Conservation (phyloP, 352 stramenopile genomes). For the Peronospora tabacina region DNA sequence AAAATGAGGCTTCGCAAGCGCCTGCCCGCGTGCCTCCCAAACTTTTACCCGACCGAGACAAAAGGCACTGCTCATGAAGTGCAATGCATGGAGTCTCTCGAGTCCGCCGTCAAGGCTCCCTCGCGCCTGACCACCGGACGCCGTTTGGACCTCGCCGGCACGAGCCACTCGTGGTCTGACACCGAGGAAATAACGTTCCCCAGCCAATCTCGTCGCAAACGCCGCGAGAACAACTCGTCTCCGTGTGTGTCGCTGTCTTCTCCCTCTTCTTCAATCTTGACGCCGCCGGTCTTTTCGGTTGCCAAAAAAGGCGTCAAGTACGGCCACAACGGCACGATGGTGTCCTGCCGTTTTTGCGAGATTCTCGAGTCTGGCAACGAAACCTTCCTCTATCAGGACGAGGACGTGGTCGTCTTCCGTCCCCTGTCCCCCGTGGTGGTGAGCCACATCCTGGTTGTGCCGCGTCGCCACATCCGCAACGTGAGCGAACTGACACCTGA, state of each 20-base stretch:
- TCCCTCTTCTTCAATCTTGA: constrained; percentile 19
- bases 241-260: constrained; percentile 19
- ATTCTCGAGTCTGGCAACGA: constrained; percentile 57
- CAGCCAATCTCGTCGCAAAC: constrained; percentile 12
- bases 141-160: constrained; percentile 8
- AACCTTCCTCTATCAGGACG: constrained; percentile 77
- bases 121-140: not conserved
- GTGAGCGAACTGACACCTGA: constrained; percentile 65
- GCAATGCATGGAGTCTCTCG: constrained; percentile 3
- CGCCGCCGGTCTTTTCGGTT: constrained; percentile 31
- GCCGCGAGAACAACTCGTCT: constrained; percentile 15
- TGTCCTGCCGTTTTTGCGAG: constrained; percentile 81
- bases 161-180: constrained; percentile 38
- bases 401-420: constrained; percentile 66
- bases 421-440: constrained; percentile 58
- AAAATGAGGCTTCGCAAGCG: constrained; percentile 24
- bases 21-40: constrained; percentile 22
- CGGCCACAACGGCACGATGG: constrained; percentile 41
- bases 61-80: constrained; percentile 5
- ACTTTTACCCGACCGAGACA: constrained; percentile 17
- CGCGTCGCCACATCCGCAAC: constrained; percentile 77
- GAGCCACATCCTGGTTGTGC: constrained; percentile 77
- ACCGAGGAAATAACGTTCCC: constrained; percentile 32
- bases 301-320: constrained; percentile 77
- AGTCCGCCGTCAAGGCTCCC: constrained; percentile 9